Conservation (phyloP, 2,329 filamentous ascomycete genomes). For the Atkinsonella texensis region DNA sequence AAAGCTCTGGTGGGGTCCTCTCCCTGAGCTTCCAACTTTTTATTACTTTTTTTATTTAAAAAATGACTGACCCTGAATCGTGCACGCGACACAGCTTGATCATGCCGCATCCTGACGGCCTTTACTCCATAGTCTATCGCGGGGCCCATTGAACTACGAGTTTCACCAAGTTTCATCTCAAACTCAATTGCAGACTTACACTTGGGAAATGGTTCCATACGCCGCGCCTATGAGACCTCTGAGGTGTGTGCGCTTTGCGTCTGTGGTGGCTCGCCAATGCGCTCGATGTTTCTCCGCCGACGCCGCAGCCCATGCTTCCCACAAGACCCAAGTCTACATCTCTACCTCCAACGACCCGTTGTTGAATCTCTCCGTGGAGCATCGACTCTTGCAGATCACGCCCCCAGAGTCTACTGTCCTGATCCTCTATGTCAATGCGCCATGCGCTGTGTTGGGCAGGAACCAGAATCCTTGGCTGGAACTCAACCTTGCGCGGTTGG, state of each 20-base stretch:
- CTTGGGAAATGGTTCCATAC: background rate
- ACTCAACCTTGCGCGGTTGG: slow-evolving; percentile 58
- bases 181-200: background rate
- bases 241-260: background rate
- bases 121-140: no score
- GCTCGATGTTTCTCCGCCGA: slow-evolving; percentile 22
- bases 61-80: no score
- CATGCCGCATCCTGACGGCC: no score
- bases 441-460: slow-evolving; percentile 80
- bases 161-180: no score
- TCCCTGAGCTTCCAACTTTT: no score
- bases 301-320: slow-evolving; percentile 28
- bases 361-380: slow-evolving; percentile 88
- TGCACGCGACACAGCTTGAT: no score
- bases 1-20: no score
- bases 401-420: slow-evolving; percentile 63
- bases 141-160: no score
- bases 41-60: no score
- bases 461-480: slow-evolving; percentile 99
- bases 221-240: background rate
- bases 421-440: slow-evolving; percentile 78
- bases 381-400: slow-evolving; percentile 69
- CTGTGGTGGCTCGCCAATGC: background rate
- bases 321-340: slow-evolving; percentile 54
- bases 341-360: slow-evolving; percentile 63